Evolutionary conservation across 257 asterid species (phyloP).

Genomic region (Gentiana straminea): DNA sequence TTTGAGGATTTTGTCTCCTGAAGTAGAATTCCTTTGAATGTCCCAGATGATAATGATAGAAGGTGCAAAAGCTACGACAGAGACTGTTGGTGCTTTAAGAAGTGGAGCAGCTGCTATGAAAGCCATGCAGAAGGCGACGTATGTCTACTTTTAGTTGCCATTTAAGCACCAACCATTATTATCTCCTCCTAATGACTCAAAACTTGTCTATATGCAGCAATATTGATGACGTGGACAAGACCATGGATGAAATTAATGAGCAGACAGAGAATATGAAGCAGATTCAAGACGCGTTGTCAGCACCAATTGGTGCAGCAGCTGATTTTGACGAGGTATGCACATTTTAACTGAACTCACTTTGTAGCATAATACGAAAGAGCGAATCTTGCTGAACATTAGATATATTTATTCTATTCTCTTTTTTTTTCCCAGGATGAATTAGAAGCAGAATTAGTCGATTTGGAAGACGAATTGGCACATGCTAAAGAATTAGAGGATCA

Average conservation of each 20-base stretch:
- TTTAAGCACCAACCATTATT: too few species aligned
- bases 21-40: not conserved
- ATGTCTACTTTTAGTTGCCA: conserved; percentile 16
- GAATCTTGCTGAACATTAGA: not conserved
- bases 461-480: conserved; percentile 14
- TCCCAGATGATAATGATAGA: conserved; percentile 58
- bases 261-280: conserved; percentile 28
- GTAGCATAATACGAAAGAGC: not conserved
- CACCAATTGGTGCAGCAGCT: conserved; percentile 28
- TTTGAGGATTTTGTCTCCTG: not conserved
- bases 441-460: conserved; percentile 31
- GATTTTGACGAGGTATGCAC: conserved; percentile 26
- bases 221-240: conserved; percentile 32
- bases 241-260: conserved; percentile 29
- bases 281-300: conserved; percentile 27
- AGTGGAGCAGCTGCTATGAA: conserved; percentile 70
- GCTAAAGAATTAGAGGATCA: conserved; percentile 20
- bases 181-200: not conserved
- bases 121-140: conserved; percentile 66
- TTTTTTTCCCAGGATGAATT: conserved; percentile 21
- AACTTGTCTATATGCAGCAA: conserved; percentile 15
- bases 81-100: conserved; percentile 60
- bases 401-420: not conserved
- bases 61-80: conserved; percentile 75
- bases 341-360: not conserved